Percentiles rank a stretch among this genome's conserved stretches.
These are phyloP conservation scores for Penstemon eatonii DNA, from an alignment of 257 asterid species.

Conservation along the genomic window DNA sequence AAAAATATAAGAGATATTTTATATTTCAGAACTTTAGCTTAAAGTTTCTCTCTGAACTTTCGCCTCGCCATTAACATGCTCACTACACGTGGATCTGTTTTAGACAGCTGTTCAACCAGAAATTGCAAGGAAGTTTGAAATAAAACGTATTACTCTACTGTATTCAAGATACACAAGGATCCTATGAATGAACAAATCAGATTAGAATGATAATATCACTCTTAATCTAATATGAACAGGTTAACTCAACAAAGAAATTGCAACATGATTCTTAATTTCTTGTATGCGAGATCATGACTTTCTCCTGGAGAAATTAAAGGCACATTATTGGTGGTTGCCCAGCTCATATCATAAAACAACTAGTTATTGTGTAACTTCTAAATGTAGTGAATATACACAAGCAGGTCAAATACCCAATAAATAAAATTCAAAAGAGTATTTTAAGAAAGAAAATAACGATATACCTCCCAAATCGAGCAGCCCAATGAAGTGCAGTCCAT, in stretches of 20 bases:
- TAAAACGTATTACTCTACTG: not conserved
- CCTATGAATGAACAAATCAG: not conserved
- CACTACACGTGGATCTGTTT: not conserved
- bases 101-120: not conserved
- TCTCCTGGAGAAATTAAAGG: not conserved
- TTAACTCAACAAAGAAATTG: not conserved
- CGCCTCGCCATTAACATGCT: not conserved
- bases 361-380: not conserved
- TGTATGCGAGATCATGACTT: not conserved
- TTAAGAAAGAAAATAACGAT: slow-evolving; percentile 19
- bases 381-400: not conserved
- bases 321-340: not conserved
- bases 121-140: not conserved
- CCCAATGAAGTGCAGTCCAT: slow-evolving; percentile 99
- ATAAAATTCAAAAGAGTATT: not conserved
- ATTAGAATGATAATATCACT: not conserved
- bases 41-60: not conserved
- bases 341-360: not conserved
- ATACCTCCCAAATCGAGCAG: slow-evolving; percentile 96
- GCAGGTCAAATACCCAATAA: not conserved
- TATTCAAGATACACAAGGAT: not conserved
- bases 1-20: no score
- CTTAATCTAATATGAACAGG: not conserved
- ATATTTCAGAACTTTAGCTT: not conserved
- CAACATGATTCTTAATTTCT: not conserved